A percentile compares a stretch with the other conserved stretches of the same genome.
Evolutionary conservation across 1,284 basidiomycete species (phyloP).

Genomic region (Sporisorium iseilematis-ciliati): DNA sequence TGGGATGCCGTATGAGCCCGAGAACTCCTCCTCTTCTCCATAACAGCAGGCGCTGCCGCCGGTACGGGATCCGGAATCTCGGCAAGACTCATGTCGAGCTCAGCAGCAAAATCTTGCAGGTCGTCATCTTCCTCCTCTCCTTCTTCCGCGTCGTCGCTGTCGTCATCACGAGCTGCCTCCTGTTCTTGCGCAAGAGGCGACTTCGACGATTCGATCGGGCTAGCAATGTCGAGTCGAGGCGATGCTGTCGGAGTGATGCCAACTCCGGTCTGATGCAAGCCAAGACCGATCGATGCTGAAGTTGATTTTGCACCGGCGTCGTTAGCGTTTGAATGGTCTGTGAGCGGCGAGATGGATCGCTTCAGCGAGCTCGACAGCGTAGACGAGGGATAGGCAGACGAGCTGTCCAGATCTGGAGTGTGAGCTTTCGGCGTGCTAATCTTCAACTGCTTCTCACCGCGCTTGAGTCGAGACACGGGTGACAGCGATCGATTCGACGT

Average conservation of each 20-base stretch:
- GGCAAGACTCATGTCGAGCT: slow-evolving; percentile 48
- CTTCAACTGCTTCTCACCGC: slow-evolving; percentile 16
- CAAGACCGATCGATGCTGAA: slow-evolving; percentile 37
- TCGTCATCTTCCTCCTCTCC: slow-evolving; percentile 41
- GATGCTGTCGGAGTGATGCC: slow-evolving; percentile 44
- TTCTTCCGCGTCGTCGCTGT: not conserved
- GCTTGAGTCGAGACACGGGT: slow-evolving; percentile 31
- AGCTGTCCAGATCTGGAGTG: slow-evolving; percentile 27
- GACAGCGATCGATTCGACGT: slow-evolving; percentile 17
- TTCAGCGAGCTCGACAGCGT: not conserved
- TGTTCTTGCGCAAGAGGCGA: slow-evolving; percentile 1
- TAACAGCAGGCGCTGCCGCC: slow-evolving; percentile 2
- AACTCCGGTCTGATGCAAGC: slow-evolving; percentile 32
- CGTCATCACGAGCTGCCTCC: not conserved
- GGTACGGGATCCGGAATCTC: slow-evolving; percentile 26
- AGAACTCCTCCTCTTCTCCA: slow-evolving; percentile 30
- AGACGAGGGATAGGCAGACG: not conserved
- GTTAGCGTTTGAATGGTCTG: slow-evolving; percentile 1
- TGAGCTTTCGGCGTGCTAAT: slow-evolving; percentile 41
- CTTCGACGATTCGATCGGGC: slow-evolving; percentile 10
- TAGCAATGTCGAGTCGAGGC: slow-evolving; percentile 26
- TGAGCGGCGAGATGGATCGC: slow-evolving; percentile 8
- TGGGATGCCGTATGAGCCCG: slow-evolving; percentile 6
- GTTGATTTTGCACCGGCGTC: not conserved
- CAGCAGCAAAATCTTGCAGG: slow-evolving; percentile 49